A percentile compares a stretch with the other conserved stretches of the same genome.
phyloP scores from a whole-genome alignment of 441 rosid genomes.

The Raphanus hybrid region DNA sequence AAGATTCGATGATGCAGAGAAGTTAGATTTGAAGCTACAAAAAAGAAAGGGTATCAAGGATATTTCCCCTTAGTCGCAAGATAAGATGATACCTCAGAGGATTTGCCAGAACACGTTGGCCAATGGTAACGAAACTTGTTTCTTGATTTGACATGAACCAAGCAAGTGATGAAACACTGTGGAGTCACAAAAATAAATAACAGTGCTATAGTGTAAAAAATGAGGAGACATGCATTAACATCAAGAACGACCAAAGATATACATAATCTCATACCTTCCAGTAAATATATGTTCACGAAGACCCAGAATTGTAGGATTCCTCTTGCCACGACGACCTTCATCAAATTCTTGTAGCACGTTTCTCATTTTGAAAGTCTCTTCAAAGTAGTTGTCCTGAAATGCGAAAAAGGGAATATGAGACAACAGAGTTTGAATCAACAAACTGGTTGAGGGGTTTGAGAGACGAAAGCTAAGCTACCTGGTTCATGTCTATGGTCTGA shows the following conservation, averaged over 20 bases:
- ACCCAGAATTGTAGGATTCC: conserved; percentile 87
- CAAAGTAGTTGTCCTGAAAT: conserved; percentile 93
- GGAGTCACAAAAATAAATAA: conserved; percentile 40
- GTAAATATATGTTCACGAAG: conserved; percentile 96
- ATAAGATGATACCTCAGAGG: conserved; percentile 71
- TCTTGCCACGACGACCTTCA: conserved; percentile 51
- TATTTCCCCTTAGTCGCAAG: conserved; percentile 22
- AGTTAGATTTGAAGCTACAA: conserved; percentile 31
- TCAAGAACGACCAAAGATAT: conserved; percentile 30
- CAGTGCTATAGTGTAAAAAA: too few relatives aligned
- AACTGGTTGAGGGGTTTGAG: conserved; percentile 19
- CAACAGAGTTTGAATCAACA: conserved; percentile 13
- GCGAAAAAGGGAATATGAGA: conserved; percentile 26
- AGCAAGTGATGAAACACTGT: conserved; percentile 96
- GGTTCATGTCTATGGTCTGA: conserved; percentile 98
- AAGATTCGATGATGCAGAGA: conserved; percentile 2
- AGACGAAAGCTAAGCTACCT: conserved; percentile 54
- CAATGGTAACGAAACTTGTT: conserved; percentile 91
- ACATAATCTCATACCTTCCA: conserved; percentile 65
- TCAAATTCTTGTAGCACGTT: conserved; percentile 82
- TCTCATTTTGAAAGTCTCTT: conserved; percentile 97
- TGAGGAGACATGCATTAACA: conserved; percentile 2
- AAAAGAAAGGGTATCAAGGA: conserved; percentile 23
- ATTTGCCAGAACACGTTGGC: conserved; percentile 92
- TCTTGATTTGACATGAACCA: conserved; percentile 99